Evolutionary conservation across 169 alveolate species (phyloP).

Genomic region (Cryptosporidium ubiquitum): DNA sequence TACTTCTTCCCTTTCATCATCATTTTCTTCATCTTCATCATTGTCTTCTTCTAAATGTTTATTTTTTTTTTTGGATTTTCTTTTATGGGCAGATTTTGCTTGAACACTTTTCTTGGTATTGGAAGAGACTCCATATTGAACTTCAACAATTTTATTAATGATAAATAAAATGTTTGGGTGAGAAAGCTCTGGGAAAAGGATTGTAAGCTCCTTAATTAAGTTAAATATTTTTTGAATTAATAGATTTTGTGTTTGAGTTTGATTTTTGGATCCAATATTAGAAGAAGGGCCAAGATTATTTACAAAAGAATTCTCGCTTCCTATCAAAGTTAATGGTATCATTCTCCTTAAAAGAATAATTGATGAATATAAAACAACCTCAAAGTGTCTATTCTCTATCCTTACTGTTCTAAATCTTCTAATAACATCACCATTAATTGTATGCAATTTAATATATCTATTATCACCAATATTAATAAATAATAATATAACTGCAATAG

Average conservation of each 20-base stretch:
- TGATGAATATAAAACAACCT: slow-evolving; percentile 36
- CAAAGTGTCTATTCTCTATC: slow-evolving; percentile 15
- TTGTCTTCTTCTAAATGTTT: neutral
- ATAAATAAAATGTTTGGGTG: slow-evolving; percentile 40
- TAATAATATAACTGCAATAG: slow-evolving; percentile 3
- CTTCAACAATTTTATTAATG: slow-evolving; percentile 7
- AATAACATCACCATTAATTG: neutral
- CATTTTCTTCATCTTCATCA: neutral
- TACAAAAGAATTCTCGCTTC: neutral
- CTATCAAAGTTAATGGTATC: slow-evolving; percentile 10
- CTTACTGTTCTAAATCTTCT: slow-evolving; percentile 22
- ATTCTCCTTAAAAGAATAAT: slow-evolving; percentile 16
- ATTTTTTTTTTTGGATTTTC: neutral
- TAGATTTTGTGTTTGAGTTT: slow-evolving; percentile 7
- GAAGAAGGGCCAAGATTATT: neutral
- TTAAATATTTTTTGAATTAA: slow-evolving; percentile 15
- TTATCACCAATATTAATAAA: slow-evolving; percentile 50
- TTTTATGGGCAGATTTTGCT: neutral
- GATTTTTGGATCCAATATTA: neutral
- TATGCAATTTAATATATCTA: neutral
- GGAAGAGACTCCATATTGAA: neutral
- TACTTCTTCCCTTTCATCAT: neutral
- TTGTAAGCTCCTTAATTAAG: slow-evolving; percentile 1
- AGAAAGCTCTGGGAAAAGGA: slow-evolving; percentile 30
- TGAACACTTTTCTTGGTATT: neutral